Evolutionary conservation across 306 rosid genomes (phyloP), one percentile per base, ranked within the genome.

Genomic region (Prinsepia uniflora): DNA sequence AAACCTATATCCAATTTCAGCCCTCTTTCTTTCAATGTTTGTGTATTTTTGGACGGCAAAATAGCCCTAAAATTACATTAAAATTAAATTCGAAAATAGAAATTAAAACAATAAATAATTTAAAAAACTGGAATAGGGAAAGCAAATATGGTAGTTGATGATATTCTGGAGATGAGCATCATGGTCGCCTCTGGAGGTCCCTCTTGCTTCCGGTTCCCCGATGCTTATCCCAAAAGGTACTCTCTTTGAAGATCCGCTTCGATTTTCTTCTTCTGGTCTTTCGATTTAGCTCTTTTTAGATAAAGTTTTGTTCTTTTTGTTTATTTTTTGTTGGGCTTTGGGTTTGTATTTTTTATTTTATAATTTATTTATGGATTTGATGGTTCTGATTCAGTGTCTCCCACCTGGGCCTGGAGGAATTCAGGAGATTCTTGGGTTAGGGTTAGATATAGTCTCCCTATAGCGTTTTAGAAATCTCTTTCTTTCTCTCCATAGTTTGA

Each of bases 141-240:
- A 20, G 65, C 52, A 71, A 74, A 79, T 34, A 78, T 83, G 84
- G 93, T 87, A 42, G 86, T 82, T 81, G 88, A 94, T 84, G 92
- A 89, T 84, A 79, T 77, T 80, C 75, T 79, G 87, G 84, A 70
- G 80, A 82, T 81, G 87, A 74, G 84, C 80, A 74, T 86, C 87
- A 55, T 76, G 83, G 67, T 83, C 65, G 80, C 80, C 66, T 86
- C 50, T 79, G 88, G 89, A 65, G 80, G 75, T 76, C 86, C 85
- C 73, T 75, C 81, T 71, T 85, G 91, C 74, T 78, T 82, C 78
- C 86, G 89, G 66, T 88, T 93, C 80, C 83, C 89, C 57, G 85
- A 78, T 81, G 94, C 86, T 74, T 87, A 77, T 84, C 88, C 91
- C 76, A 83, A 85, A 88, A 86, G 98, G 98, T 88, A 83, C 72